Evolutionary conservation across 495 filamentous ascomycete species (phyloP).

Genomic region (Tuber melanosporum): DNA sequence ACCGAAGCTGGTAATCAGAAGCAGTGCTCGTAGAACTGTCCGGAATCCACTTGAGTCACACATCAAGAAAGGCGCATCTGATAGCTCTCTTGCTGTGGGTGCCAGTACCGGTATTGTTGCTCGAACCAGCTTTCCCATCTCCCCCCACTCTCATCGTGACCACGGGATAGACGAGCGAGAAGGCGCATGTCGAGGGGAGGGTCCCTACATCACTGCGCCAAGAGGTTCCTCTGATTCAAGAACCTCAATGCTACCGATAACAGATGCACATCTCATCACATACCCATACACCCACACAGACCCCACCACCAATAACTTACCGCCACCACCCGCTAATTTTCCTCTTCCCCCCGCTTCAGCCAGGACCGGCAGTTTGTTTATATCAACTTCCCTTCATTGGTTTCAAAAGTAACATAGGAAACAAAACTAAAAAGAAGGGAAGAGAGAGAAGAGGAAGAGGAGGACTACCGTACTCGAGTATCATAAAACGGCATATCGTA

Average conservation of each 20-base stretch:
- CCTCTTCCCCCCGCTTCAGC: neutral
- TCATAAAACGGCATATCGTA: neutral
- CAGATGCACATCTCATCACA: conserved; percentile 3
- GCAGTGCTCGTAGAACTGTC: neutral
- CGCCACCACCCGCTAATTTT: neutral
- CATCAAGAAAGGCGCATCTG: neutral
- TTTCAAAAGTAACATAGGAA: neutral
- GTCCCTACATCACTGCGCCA: neutral
- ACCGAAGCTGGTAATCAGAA: neutral
- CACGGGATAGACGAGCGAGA: neutral
- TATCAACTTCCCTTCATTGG: neutral
- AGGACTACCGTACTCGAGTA: neutral
- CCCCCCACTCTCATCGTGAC: neutral
- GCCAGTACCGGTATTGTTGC: neutral
- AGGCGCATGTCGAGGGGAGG: neutral
- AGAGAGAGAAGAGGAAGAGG: neutral
- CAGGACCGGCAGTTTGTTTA: neutral
- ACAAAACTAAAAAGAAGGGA: neutral
- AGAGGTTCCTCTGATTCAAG: neutral
- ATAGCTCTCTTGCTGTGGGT: neutral
- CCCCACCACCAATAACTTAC: neutral
- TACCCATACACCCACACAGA: neutral
- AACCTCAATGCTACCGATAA: neutral
- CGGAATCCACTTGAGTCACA: neutral
- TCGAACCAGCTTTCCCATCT: neutral